Base-by-base conservation (phyloP, 495 filamentous ascomycete genomes). In the Pseudomonodictys pantanalensis region DNA sequence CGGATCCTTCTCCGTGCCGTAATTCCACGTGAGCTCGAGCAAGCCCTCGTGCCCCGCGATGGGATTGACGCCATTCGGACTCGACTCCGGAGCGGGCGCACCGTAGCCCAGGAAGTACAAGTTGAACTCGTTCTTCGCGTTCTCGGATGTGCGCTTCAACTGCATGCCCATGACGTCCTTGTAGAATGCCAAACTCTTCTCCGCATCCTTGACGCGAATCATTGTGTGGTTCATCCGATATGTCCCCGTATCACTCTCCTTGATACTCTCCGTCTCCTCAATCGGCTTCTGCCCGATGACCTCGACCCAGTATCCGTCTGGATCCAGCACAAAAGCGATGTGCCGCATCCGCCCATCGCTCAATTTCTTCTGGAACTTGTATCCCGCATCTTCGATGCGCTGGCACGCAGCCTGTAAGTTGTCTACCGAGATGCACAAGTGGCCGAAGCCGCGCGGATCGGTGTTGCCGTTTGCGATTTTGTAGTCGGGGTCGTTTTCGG, bases 21-120 rank as follows among this genome's bases (percentile, higher is more conserved):
- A 93, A 70, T 98, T 97, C 89, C 90, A 96, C 20, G 92, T 97
- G 65, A 98, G 68, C 76, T 96, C 92, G 10, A 97, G 76, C 50
- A 97, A 69, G 1, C 92, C 92, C 69, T 97, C 92, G 48, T 83
- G 81, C 38, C 83, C 81, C 2, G 87, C 83, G 2, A 84, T 68
- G 41, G 80, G 76, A 62, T 83, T 87, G 44, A 73, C 76, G 30
- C 72, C 77, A 45, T 73, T 78, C 23, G 75, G 68, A 24, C 75
- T 71, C n/a, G 60, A 30, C 33, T 73, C 75, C 28, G 86, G 78
- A 58, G 29, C 80, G 75, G 68, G 75, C 72, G 24, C 80, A 74
- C 74, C 74, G 67, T 98, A 98, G 15, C 87, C 92, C 41, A 97
- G 76, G 79, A 97, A 97, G 70, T 97, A 97, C 39, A 97, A 77